Conservation (phyloP, 192 early-diverging fungal species). For the Linnemannia zychae region DNA sequence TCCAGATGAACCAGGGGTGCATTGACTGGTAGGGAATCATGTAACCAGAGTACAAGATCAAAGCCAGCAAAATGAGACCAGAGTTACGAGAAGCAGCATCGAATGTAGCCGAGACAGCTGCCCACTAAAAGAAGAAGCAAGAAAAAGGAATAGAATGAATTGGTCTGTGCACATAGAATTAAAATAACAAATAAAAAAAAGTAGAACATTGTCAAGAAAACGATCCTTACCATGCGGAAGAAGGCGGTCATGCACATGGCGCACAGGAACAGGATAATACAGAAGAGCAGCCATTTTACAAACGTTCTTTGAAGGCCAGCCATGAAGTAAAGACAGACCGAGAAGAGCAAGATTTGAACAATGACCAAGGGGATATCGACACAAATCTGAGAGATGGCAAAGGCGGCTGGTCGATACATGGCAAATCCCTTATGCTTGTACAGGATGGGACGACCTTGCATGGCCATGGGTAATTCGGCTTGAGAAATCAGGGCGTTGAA, state of each 20-base stretch:
- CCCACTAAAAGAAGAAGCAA: conserved; percentile 39
- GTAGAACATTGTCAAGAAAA: no score
- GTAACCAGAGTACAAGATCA: conserved; percentile 72
- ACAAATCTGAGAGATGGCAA: conserved; percentile 67
- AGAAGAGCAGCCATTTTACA: conserved; percentile 70
- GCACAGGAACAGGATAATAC: conserved; percentile 65
- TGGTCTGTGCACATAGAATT: background rate
- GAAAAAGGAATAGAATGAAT: background rate
- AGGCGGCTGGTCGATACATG: conserved; percentile 73
- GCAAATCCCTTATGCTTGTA: conserved; percentile 86
- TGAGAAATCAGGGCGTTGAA: conserved; percentile 72
- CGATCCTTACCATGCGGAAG: conserved; percentile 68
- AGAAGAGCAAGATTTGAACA: conserved; percentile 67
- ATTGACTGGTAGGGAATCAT: conserved; percentile 70
- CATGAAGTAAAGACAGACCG: conserved; percentile 73
- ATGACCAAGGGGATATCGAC: conserved; percentile 65
- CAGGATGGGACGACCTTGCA: conserved; percentile 79
- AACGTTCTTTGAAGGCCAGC: conserved; percentile 64
- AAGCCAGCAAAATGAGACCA: conserved; percentile 65
- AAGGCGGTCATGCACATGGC: conserved; percentile 70
- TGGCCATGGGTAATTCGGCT: conserved; percentile 75
- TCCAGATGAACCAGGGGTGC: conserved; percentile 75
- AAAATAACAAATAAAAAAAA: background rate
- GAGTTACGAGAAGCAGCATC: conserved; percentile 66
- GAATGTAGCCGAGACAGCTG: conserved; percentile 62